Evolutionary conservation across 371 early-diverging fungal species (phyloP).

Genomic region (Encephalitozoon cuniculi): DNA sequence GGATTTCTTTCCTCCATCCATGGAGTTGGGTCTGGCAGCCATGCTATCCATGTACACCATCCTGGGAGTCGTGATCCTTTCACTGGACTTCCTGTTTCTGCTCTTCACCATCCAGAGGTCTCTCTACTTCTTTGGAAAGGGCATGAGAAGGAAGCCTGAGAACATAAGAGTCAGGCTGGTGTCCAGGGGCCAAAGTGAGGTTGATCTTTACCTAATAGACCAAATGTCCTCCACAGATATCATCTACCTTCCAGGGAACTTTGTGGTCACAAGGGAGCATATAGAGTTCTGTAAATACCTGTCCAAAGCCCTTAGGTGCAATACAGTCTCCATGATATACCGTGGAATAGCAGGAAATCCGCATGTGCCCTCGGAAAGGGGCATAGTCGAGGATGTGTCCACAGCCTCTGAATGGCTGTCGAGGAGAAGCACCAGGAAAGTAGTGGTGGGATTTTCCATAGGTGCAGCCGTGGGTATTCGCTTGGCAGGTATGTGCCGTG

Average conservation of each 20-base stretch:
- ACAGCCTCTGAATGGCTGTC: not conserved
- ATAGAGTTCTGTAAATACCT: not conserved
- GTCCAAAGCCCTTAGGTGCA: not conserved
- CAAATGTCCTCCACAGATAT: not conserved
- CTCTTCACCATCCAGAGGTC: not conserved
- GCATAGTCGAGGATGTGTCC: not conserved
- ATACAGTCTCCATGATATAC: not conserved
- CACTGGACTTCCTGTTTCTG: not conserved
- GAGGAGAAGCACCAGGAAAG: not conserved
- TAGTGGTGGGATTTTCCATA: not conserved
- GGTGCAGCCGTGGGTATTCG: not conserved
- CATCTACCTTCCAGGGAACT: not conserved
- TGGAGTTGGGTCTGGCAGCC: not conserved
- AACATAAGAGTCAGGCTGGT: not conserved
- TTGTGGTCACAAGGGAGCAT: not conserved
- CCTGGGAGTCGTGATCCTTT: not conserved
- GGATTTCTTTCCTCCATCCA: not conserved
- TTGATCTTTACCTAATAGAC: not conserved
- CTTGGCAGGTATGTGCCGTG: not conserved
- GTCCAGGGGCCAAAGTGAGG: not conserved
- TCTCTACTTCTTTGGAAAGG: not conserved
- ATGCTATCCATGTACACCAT: not conserved
- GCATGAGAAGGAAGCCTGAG: not conserved
- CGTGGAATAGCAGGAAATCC: not conserved
- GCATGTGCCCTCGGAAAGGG: not conserved